These are phyloP conservation scores for Auriscalpium microsporum DNA, from an alignment of 768 basidiomycete genomes.

Conservation along the genomic window DNA sequence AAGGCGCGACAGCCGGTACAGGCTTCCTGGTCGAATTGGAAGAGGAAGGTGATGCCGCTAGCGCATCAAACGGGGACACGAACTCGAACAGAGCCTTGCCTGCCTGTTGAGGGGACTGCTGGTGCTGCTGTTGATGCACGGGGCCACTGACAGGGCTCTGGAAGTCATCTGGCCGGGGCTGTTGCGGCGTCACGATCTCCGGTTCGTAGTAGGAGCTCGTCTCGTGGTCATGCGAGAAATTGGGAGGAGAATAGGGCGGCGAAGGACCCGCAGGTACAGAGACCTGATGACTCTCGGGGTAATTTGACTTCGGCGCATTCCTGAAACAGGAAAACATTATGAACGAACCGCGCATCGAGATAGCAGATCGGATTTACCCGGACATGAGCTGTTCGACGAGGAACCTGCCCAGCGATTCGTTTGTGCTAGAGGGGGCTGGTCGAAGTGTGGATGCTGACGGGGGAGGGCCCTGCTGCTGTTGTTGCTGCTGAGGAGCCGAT, in stretches of 20 bases:
- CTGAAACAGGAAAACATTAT: neutral
- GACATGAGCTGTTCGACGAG: slow-evolving; percentile 76
- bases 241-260: slow-evolving; percentile 7
- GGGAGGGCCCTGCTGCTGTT: slow-evolving; percentile 43
- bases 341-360: neutral
- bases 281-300: slow-evolving; percentile 2
- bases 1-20: slow-evolving; percentile 35
- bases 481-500: slow-evolving; percentile 42
- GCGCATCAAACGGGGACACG: slow-evolving; percentile 75
- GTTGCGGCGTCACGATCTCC: slow-evolving; percentile 14
- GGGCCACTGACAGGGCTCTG: slow-evolving; percentile 7
- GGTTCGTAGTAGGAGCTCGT: slow-evolving; percentile 14
- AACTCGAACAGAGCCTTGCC: slow-evolving; percentile 83
- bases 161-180: slow-evolving; percentile 8
- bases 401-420: slow-evolving; percentile 64
- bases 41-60: slow-evolving; percentile 36
- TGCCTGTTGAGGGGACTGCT: slow-evolving; percentile 53
- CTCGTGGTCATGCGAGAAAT: slow-evolving; percentile 7
- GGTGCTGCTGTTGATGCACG: slow-evolving; percentile 5
- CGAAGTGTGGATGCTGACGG: slow-evolving; percentile 47
- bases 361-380: slow-evolving; percentile 43
- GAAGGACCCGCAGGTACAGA: slow-evolving; percentile 6
- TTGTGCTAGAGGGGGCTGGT: slow-evolving; percentile 43
- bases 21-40: slow-evolving; percentile 60
- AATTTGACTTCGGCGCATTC: neutral